phyloP scores from a whole-genome alignment of 2,329 filamentous ascomycete species.

The Cyclaneusma minus region DNA sequence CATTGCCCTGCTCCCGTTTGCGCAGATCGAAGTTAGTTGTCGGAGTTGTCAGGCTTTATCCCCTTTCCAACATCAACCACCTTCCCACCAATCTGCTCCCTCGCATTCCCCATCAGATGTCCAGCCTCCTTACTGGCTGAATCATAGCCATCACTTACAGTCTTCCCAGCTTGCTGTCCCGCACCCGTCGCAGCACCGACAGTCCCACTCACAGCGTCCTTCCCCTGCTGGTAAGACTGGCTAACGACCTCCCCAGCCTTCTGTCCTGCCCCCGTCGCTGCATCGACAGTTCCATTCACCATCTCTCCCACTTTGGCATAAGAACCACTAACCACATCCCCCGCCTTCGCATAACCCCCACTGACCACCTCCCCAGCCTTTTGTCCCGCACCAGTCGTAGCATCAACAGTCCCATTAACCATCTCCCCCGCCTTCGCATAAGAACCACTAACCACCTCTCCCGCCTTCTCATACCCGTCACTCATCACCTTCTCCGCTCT shows the following conservation, averaged over 20 bases:
- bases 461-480: constrained; percentile 6
- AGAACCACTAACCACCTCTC: constrained; percentile 7
- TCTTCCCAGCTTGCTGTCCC: too few species aligned
- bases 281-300: constrained; percentile 7
- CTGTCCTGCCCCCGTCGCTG: constrained; percentile 1
- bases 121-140: constrained; percentile 11
- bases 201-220: background rate
- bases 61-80: constrained; percentile 9
- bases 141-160: constrained; percentile 5
- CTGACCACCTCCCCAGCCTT: constrained; percentile 7
- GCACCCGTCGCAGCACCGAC: background rate
- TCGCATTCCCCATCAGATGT: constrained; percentile 15
- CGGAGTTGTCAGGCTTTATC: too few species aligned
- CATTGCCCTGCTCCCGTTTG: too few species aligned
- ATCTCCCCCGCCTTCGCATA: constrained; percentile 6
- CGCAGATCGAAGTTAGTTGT: too few species aligned
- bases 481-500: constrained; percentile 18
- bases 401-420: constrained; percentile 4
- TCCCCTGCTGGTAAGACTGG: background rate
- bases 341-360: constrained; percentile 7
- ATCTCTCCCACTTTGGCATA: constrained; percentile 9
- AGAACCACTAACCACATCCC: constrained; percentile 7
- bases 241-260: background rate
- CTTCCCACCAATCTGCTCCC: constrained; percentile 12
- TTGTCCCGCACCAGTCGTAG: constrained; percentile 3